phyloP scores from a whole-genome alignment of 306 rosid genomes.

The Cicer pinnatifidum region DNA sequence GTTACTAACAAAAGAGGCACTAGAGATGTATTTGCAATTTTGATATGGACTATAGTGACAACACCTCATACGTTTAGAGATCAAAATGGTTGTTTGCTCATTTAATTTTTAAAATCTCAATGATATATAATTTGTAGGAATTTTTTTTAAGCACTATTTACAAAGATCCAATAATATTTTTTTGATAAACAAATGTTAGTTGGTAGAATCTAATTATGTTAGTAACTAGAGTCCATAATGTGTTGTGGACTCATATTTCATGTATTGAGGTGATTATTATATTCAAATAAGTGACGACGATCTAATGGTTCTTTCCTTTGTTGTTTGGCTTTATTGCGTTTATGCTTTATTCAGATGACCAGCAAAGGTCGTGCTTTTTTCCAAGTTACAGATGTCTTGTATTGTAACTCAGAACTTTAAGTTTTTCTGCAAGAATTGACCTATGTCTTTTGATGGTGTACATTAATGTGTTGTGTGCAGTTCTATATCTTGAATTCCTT shows the following conservation, averaged over 20 bases:
- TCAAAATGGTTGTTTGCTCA: too few relatives aligned
- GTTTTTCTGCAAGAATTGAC: neutral
- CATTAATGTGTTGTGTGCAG: neutral
- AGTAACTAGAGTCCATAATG: neutral
- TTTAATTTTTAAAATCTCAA: neutral
- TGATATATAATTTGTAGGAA: neutral
- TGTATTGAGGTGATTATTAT: neutral
- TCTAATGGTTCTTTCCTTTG: slow-evolving; percentile 1
- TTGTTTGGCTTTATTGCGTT: neutral
- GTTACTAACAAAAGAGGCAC: too few relatives aligned
- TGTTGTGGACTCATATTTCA: neutral
- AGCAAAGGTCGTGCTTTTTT: neutral
- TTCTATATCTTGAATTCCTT: slow-evolving; percentile 3
- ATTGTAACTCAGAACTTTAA: neutral
- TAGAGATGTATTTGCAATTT: too few relatives aligned
- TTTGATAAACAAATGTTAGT: neutral
- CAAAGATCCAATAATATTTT: neutral
- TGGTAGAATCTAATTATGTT: neutral
- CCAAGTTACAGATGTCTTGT: neutral
- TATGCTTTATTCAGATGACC: neutral
- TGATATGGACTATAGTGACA: too few relatives aligned
- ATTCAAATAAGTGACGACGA: neutral
- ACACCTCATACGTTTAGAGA: neutral
- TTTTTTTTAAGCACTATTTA: neutral
- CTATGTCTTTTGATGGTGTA: neutral